Conservation (phyloP, 768 basidiomycete species). For the Tephrocybe sp. region DNA sequence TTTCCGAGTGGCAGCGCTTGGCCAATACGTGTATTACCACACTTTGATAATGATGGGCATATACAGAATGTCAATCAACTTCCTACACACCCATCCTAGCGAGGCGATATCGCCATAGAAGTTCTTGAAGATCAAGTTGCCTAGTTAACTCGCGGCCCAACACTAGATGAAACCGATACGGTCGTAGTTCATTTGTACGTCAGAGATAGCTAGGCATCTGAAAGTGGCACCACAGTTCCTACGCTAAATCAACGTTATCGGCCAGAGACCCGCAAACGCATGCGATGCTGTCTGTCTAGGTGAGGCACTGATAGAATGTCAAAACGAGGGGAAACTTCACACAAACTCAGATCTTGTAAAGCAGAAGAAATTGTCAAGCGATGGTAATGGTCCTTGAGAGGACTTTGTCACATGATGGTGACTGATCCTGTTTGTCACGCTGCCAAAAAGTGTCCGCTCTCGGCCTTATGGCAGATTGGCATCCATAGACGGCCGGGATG, state of each 20-base stretch:
- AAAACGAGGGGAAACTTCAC: slow-evolving; percentile 2
- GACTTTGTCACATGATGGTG: slow-evolving; percentile 6
- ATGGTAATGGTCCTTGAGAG: background rate
- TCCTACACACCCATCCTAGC: background rate
- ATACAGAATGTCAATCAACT: slow-evolving; percentile 11
- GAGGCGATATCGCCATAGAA: background rate
- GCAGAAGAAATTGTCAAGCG: slow-evolving; percentile 3
- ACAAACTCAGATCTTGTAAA: slow-evolving; percentile 1
- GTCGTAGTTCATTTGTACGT: slow-evolving; percentile 9
- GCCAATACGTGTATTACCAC: background rate
- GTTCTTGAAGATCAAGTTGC: background rate
- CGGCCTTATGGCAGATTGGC: slow-evolving; percentile 11
- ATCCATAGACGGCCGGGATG: background rate
- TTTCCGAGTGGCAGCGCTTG: slow-evolving; percentile 6
- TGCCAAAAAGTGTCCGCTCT: slow-evolving; percentile 10
- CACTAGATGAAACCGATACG: background rate
- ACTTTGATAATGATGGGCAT: background rate
- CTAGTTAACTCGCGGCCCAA: background rate
- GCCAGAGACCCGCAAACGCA: slow-evolving; percentile 1
- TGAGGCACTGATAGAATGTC: slow-evolving; percentile 16
- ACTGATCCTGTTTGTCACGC: slow-evolving; percentile 8
- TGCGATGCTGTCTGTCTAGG: slow-evolving; percentile 2
- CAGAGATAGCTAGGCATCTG: background rate
- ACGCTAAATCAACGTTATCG: background rate
- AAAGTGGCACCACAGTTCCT: background rate